These are phyloP conservation scores for Penstemon eatonii DNA, from an alignment of 257 asterid genomes.

Conservation along the genomic window DNA sequence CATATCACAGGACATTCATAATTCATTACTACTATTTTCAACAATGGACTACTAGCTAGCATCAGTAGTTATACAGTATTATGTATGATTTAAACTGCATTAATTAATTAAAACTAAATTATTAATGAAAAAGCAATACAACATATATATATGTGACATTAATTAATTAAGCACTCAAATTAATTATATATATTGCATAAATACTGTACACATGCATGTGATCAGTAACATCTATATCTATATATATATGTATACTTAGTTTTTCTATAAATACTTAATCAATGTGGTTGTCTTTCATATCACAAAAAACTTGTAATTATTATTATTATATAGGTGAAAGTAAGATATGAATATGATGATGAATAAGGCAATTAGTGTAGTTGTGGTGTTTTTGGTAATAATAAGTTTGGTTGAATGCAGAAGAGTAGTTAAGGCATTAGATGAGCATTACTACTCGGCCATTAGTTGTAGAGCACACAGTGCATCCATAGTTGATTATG, in stretches of 20 bases:
- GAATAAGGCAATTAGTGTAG: conserved; percentile 19
- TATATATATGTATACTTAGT: no score
- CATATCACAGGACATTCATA: conserved; percentile 15
- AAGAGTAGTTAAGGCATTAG: conserved; percentile 20
- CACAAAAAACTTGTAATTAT: background rate
- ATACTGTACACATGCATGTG: no score
- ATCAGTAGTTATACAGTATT: no score
- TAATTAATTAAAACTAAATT: background rate
- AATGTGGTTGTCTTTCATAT: background rate
- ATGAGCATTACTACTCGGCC: conserved; percentile 56
- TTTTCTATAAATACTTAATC: no score
- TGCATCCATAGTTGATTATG: conserved; percentile 75
- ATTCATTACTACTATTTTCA: background rate
- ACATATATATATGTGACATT: background rate
- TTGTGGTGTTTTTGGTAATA: conserved; percentile 33
- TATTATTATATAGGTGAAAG: conserved; percentile 4
- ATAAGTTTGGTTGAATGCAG: conserved; percentile 44
- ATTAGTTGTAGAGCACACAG: conserved; percentile 74
- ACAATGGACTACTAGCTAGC: no score
- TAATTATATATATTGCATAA: no score
- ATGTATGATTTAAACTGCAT: background rate
- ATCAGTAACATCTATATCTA: no score
- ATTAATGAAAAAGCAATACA: background rate
- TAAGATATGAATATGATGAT: conserved; percentile 16
- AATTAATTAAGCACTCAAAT: background rate